Evolutionary conservation across 192 early-diverging fungal species (phyloP), one percentile per base, ranked within the genome.

Genomic region (Backusella australiensis): DNA sequence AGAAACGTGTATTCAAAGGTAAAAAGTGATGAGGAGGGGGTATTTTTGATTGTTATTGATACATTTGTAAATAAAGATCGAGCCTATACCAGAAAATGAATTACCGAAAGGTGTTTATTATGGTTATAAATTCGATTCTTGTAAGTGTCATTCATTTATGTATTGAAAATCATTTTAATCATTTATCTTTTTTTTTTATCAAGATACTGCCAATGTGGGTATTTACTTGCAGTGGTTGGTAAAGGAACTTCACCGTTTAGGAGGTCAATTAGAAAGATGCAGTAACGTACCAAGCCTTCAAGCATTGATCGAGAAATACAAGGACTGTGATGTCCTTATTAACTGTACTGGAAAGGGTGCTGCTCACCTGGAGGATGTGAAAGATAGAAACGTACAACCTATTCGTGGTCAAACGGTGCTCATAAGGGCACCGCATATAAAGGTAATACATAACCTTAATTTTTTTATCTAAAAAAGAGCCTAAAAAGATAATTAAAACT

Each of bases 261-360:
- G 94, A 26, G 94, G 94, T 6, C 73, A 74, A 21, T 73, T 89
- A 8, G 71, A 85, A 19, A 75, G 79, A 21, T 63, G 56, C 23
- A 66, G 52, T 2, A 74, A 59, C 8, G 67, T 93, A 21, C 68
- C 56, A 8, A 86, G 90, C 75, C 78, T 92, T 26, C 56, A 81
- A 2, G 85, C 88, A 52, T 81, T 83, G 12, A 81, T 85, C 11
- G 74, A 81, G 6, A 66, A 70, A 0, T 83, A 85, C 26, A 82
- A 72, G 4, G 85, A 81, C 36, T 81, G 86, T 8, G 85, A 78
- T 49, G 52, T 44, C 8, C 35, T 96, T 71, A 81, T 97, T 69
- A 96, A 96, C 73, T 96, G 96, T 78, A 89, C 94, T 14, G 96
- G 92, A 1, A 78, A 90, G 9, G 91, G 90, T 15, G 90, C 93